Conservation (phyloP, 371 early-diverging fungal genomes). For the Mortierella sp. region DNA sequence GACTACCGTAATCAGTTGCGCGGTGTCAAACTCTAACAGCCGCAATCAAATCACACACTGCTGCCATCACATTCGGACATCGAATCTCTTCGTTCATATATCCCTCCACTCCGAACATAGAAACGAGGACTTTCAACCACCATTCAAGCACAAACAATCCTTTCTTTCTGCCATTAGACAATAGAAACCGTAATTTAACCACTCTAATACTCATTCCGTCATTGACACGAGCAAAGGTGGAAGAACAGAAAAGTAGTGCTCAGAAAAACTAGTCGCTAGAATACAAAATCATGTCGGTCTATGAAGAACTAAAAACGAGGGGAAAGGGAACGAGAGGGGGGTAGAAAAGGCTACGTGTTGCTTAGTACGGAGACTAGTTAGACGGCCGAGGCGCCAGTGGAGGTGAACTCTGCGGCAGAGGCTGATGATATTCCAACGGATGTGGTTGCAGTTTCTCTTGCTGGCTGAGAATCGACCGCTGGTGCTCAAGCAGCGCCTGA, state of each 20-base stretch:
- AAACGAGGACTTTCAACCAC: not conserved
- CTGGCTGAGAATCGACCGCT: not conserved
- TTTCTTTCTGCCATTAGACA: not conserved
- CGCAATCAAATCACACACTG: not conserved
- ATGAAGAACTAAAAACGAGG: not conserved
- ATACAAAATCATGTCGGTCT: not conserved
- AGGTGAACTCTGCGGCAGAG: not conserved
- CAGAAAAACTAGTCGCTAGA: not conserved
- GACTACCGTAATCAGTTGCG: not conserved
- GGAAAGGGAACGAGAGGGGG: not conserved
- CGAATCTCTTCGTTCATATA: not conserved
- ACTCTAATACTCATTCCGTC: not conserved
- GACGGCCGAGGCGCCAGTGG: not conserved
- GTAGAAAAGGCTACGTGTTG: no score
- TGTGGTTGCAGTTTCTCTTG: not conserved
- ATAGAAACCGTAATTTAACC: not conserved
- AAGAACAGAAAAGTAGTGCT: not conserved
- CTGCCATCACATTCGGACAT: no score
- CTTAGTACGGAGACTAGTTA: not conserved
- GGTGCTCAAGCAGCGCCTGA: constrained; percentile 32
- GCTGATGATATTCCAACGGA: not conserved
- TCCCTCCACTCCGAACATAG: not conserved
- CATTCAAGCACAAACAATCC: not conserved
- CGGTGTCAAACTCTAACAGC: constrained; percentile 1
- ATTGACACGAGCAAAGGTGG: not conserved